Base-by-base conservation (phyloP, 768 basidiomycete species). In the Rhodotorula paludigena region DNA sequence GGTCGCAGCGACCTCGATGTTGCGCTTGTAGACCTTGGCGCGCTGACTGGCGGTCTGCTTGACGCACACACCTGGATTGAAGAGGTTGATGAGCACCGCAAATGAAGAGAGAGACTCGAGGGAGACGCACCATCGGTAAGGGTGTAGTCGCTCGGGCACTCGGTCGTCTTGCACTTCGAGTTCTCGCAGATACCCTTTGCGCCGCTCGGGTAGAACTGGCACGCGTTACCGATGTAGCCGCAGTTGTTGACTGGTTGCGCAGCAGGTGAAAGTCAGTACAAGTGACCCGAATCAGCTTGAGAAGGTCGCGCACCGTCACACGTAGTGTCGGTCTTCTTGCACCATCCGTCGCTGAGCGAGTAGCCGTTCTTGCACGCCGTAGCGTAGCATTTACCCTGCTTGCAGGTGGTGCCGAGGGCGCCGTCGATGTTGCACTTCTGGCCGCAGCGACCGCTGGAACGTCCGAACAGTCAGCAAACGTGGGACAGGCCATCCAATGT, bases 211-310 rank as follows among this genome's bases (percentile, higher is more conserved):
- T 44, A 51, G 69, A 70, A 70, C 36, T 52, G 49, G 38, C 69
- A 71, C 10, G 16, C 57, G 1, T 60, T 45, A 20, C 64, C 64
- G 35, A 62, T 25, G 20, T 16, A 8, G 7, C 69, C 69, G 44
- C 69, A 71, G 69, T 71, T 71, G 48, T 63, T 63, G 53, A 52
- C 64, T 66, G 65, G 18, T 2, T 11, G 18, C 23, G 32, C 5
- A 30, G 38, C 23, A 21, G 30, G 10, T 9, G 2, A 36, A 16
- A 39, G 44, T 18, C 53, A 35, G 20, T 49, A 47, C n/a, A 9
- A 4, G 20, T 8, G 3, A 4, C 23, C 25, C 10, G 11, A 16
- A 5, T 4, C 21, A 33, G 11, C 1, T 21, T 21, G 25, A 10
- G n/a, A 21, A 39, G 39, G 36, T 23, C 33, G 18, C 65, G 30